phyloP scores from a whole-genome alignment of 1,284 basidiomycete species.

The Cutaneotrichosporon sp. region DNA sequence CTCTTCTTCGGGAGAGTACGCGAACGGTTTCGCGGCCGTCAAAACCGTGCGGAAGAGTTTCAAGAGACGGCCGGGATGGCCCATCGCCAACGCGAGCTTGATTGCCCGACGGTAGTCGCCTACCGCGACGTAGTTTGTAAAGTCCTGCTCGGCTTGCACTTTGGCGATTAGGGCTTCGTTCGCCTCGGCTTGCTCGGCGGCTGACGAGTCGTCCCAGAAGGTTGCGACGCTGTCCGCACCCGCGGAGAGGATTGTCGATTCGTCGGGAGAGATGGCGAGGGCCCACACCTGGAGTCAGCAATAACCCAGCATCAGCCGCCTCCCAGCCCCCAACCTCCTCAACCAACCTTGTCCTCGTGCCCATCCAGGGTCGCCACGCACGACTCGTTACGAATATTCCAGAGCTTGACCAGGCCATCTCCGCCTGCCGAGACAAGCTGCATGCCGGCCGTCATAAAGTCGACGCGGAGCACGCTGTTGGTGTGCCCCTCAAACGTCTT shows the following conservation, averaged over 20 bases:
- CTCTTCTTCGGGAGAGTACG: slow-evolving; percentile 5
- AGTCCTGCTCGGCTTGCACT: slow-evolving; percentile 90
- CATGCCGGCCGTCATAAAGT: slow-evolving; percentile 78
- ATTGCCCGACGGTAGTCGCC: slow-evolving; percentile 92
- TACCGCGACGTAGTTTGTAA: slow-evolving; percentile 80
- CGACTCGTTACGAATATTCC: slow-evolving; percentile 87
- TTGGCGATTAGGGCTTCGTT: slow-evolving; percentile 67
- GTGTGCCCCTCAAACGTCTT: slow-evolving; percentile 98
- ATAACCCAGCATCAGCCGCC: slow-evolving; percentile 6
- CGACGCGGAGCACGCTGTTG: slow-evolving; percentile 90
- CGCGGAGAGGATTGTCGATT: slow-evolving; percentile 79
- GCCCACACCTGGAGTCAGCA: slow-evolving; percentile 72
- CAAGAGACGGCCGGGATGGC: slow-evolving; percentile 85
- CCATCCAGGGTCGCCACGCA: slow-evolving; percentile 88
- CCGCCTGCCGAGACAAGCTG: slow-evolving; percentile 86
- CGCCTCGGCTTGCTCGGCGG: slow-evolving; percentile 67
- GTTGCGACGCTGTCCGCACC: slow-evolving; percentile 91
- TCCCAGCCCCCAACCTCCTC: neutral
- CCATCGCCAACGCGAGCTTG: slow-evolving; percentile 82
- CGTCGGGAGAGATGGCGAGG: slow-evolving; percentile 73
- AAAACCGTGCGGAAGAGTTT: slow-evolving; percentile 71
- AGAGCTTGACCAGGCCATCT: slow-evolving; percentile 93
- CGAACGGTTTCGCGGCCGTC: slow-evolving; percentile 9
- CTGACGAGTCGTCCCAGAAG: slow-evolving; percentile 91
- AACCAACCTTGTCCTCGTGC: slow-evolving; percentile 85